These are phyloP conservation scores for Aspergillus asperescens DNA, from an alignment of 495 filamentous ascomycete species.

Conservation along the genomic window DNA sequence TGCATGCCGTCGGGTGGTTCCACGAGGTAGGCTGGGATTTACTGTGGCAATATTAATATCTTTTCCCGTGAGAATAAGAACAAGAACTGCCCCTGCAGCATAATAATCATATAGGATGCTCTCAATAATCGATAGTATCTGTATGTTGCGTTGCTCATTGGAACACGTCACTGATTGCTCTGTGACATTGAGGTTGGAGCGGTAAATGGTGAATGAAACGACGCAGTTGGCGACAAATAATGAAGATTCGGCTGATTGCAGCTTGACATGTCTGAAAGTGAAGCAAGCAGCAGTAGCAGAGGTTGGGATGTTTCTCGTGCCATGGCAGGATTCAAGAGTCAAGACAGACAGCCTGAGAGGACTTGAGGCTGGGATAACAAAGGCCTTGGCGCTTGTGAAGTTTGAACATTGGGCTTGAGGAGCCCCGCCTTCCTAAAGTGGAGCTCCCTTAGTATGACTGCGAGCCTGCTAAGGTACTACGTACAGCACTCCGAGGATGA, in stretches of 20 bases:
- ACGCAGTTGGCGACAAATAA: too few species aligned
- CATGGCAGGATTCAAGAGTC: too few species aligned
- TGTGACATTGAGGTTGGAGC: background rate
- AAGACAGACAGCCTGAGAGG: background rate
- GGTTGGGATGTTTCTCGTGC: too few species aligned
- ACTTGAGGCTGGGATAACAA: too few species aligned
- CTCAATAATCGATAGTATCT: background rate
- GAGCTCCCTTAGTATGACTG: slow-evolving; percentile 5
- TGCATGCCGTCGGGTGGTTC: too few species aligned
- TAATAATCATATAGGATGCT: background rate
- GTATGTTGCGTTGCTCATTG: background rate
- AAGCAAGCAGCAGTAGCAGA: too few species aligned
- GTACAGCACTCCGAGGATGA: background rate
- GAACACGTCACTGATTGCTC: slow-evolving; percentile 1
- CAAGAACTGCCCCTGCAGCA: slow-evolving; percentile 6
- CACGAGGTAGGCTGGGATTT: background rate
- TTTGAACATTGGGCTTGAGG: background rate
- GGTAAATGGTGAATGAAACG: background rate
- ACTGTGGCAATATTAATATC: background rate
- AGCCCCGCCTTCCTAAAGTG: slow-evolving; percentile 9
- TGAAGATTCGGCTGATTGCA: too few species aligned
- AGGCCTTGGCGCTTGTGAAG: background rate
- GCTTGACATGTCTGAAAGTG: too few species aligned
- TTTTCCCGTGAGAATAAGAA: background rate
- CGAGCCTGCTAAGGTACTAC: too few species aligned